Evolutionary conservation across 345 rosid genomes (phyloP).

Genomic region (Eucalyptus tenuipes): DNA sequence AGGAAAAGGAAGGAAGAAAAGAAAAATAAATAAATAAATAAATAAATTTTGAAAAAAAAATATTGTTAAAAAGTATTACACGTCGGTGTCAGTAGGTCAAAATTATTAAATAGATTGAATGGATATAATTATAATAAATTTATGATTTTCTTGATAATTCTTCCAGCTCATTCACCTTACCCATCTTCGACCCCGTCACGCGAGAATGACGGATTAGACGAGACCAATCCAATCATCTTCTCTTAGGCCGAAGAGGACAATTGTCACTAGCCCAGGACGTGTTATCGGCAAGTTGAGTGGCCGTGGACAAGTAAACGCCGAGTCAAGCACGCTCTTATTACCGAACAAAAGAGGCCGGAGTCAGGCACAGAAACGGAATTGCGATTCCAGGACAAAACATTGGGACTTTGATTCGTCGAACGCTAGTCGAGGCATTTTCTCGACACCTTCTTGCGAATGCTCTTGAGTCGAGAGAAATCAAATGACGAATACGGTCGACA

Average conservation of each 20-base stretch:
- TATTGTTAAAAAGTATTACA: too few species aligned
- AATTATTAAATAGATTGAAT: too few species aligned
- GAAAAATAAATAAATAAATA: too few species aligned
- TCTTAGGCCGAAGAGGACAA: neutral
- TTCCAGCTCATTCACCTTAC: neutral
- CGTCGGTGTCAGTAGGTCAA: too few species aligned
- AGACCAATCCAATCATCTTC: neutral
- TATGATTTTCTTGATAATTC: too few species aligned
- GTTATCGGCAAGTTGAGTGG: neutral
- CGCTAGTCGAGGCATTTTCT: neutral
- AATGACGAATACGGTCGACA: neutral
- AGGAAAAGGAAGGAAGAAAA: neutral
- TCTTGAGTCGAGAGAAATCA: neutral
- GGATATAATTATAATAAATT: too few species aligned
- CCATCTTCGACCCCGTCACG: neutral
- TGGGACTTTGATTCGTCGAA: neutral
- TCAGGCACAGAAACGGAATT: neutral
- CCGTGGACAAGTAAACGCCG: neutral
- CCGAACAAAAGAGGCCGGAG: neutral
- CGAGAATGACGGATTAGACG: neutral
- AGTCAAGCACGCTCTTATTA: neutral
- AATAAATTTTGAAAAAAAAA: too few species aligned
- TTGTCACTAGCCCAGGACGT: neutral
- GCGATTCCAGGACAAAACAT: neutral
- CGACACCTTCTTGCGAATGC: neutral